Conservation (phyloP, 2,329 filamentous ascomycete genomes). For the Mariannaea elegans region DNA sequence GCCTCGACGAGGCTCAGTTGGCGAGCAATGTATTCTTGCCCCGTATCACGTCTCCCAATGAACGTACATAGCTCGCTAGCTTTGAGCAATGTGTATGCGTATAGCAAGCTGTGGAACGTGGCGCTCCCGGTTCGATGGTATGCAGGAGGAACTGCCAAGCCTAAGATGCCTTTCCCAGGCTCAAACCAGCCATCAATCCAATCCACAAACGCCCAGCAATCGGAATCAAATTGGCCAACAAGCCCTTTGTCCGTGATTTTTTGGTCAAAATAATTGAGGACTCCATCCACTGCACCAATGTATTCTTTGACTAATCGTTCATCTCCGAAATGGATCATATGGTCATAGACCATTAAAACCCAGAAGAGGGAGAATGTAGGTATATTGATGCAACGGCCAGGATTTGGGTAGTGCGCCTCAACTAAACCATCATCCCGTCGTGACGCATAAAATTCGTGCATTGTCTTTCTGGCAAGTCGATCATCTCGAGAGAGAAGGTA, state of each 20-base stretch:
- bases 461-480: conserved; percentile 13
- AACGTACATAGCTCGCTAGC: conserved; percentile 12
- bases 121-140: conserved; percentile 12
- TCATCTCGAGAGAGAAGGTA: conserved; percentile 17
- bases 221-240: conserved; percentile 16
- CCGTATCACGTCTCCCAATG: conserved; percentile 7
- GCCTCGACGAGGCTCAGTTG: conserved; percentile 8
- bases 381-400: conserved; percentile 12
- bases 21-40: conserved; percentile 7
- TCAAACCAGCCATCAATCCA: conserved; percentile 15
- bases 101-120: conserved; percentile 12
- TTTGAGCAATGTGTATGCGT: conserved; percentile 16
- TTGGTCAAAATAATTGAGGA: conserved; percentile 15
- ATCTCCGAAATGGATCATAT: conserved; percentile 22
- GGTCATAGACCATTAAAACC: conserved; percentile 20
- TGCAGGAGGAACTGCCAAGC: conserved; percentile 7
- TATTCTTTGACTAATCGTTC: conserved; percentile 14
- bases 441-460: conserved; percentile 22
- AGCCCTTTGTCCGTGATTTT: conserved; percentile 2
- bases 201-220: conserved; percentile 16
- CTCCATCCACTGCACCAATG: conserved; percentile 13
- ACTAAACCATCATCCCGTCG: conserved; percentile 15
- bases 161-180: conserved; percentile 13
- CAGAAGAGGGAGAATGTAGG: conserved; percentile 19
- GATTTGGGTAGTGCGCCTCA: conserved; percentile 16